phyloP scores from a whole-genome alignment of 2,329 filamentous ascomycete genomes.

The Teratosphaeria zuluensis region DNA sequence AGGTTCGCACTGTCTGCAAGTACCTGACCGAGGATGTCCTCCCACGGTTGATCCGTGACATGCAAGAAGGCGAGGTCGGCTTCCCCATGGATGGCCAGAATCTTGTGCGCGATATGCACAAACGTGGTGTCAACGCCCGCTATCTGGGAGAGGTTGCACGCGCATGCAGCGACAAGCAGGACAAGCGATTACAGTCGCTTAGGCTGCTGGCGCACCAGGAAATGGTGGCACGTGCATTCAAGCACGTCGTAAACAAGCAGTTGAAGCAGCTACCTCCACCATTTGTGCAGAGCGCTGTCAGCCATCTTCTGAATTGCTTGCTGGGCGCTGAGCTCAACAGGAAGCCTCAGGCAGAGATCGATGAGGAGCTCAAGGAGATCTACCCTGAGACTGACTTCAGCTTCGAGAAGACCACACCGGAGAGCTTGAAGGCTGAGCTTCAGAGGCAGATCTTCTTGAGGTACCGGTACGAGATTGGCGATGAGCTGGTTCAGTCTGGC shows the following conservation, averaged over 20 bases:
- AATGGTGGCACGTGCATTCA: constrained; percentile 92
- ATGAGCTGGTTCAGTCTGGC: constrained; percentile 57
- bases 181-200: constrained; percentile 65
- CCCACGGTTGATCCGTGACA: constrained; percentile 74
- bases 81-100: constrained; percentile 99
- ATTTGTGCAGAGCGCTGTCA: constrained; percentile 67
- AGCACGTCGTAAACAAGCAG: constrained; percentile 75
- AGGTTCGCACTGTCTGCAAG: constrained; percentile 74
- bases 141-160: constrained; percentile 84
- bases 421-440: constrained; percentile 59
- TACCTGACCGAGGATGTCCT: constrained; percentile 70
- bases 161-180: constrained; percentile 44
- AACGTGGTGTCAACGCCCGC: constrained; percentile 91
- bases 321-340: constrained; percentile 67
- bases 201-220: constrained; percentile 73
- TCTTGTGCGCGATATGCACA: constrained; percentile 78
- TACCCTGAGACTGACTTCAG: constrained; percentile 78
- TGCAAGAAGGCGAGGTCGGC: constrained; percentile 85
- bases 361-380: constrained; percentile 61
- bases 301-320: constrained; percentile 89
- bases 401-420: constrained; percentile 71
- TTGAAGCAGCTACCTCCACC: constrained; percentile 70
- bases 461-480: constrained; percentile 65
- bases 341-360: constrained; percentile 69
- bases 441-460: constrained; percentile 61